Evolutionary conservation across 805 yeast species (phyloP), one percentile per base, ranked within the genome.

Genomic region (Lachancea thermotolerans): DNA sequence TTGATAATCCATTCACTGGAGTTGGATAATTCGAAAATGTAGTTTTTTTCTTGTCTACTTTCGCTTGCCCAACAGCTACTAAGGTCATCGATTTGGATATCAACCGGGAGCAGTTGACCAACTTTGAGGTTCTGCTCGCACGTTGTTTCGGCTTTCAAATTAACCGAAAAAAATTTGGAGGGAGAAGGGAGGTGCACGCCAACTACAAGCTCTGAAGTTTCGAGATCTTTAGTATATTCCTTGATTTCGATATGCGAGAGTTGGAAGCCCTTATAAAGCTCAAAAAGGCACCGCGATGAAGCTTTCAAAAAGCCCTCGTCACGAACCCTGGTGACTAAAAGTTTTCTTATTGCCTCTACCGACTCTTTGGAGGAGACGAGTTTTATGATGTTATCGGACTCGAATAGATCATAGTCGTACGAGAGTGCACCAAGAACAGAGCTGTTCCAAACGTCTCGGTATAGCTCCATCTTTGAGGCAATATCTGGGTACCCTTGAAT

Each of bases 1-100:
- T 87, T 79, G 4, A 89, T 67, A 2, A 88, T 59, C 98, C 98
- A 91, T 42, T 88, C 96, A 27, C 70, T 70, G 27, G 72, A 75
- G 25, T 74, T 72, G 14, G 65, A 61, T 1, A 85, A 56, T 14
- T 74, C 75, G 33, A 79, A 66, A 41, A 70, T 69, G 54, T 75
- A 78, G 28, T 30, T 29, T 11, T 32, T 28, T 9, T 37, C 37
- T 2, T n/a, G 17, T 2, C 8, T 15, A 8, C 25, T 11, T 10
- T 35, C n/a, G 2, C 35, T 30, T 5, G 42, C 49, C 67, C 65
- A 62, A 35, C 44, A 44, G 4, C 37, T 34, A 14, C 54, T 49
- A 27, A 58, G 21, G 41, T 58, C 54, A 30, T 48, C 48, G 5
- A 58, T 43, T 7, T 30, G 29, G 4, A 61, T 45, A 3, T 42